These are phyloP conservation scores for Saccharomycopsis capsularis DNA, from an alignment of 805 yeast species.

Conservation along the genomic window DNA sequence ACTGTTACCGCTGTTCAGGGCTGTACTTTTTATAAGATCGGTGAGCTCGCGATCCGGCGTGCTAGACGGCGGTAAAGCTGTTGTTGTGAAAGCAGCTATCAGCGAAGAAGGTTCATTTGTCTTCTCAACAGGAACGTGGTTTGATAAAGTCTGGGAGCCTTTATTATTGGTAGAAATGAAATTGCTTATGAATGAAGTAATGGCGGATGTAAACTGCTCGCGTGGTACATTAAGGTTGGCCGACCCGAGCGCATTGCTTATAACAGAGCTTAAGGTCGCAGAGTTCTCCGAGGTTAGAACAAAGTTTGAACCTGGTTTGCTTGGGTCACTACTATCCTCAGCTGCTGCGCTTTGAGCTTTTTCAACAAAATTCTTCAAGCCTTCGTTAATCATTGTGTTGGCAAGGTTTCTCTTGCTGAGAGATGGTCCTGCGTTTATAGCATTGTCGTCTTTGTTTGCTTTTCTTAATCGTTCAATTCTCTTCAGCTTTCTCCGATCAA, in stretches of 20 bases:
- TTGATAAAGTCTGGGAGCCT: background rate
- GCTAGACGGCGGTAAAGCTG: constrained; percentile 7
- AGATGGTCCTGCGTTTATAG: background rate
- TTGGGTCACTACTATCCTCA: constrained; percentile 1
- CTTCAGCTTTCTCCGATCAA: constrained; percentile 54
- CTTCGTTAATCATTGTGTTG: constrained; percentile 6
- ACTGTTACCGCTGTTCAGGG: too few species aligned
- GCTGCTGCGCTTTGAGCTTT: background rate
- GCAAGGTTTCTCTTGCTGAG: background rate
- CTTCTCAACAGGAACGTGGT: constrained; percentile 16
- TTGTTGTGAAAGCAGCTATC: background rate
- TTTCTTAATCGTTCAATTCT: constrained; percentile 43
- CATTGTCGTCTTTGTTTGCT: constrained; percentile 12
- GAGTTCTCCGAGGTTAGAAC: constrained; percentile 18
- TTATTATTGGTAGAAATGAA: constrained; percentile 20
- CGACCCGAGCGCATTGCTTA: constrained; percentile 26
- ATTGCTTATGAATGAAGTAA: constrained; percentile 26
- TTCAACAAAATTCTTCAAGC: background rate
- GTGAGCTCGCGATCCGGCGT: constrained; percentile 15
- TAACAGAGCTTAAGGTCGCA: constrained; percentile 23
- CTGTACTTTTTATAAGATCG: constrained; percentile 6
- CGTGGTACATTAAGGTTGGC: constrained; percentile 26
- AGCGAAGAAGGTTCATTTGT: constrained; percentile 22
- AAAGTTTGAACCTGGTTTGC: background rate
- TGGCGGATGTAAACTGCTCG: constrained; percentile 26